phyloP scores from a whole-genome alignment of 2,329 filamentous ascomycete species.

The Kalmusia sp. region DNA sequence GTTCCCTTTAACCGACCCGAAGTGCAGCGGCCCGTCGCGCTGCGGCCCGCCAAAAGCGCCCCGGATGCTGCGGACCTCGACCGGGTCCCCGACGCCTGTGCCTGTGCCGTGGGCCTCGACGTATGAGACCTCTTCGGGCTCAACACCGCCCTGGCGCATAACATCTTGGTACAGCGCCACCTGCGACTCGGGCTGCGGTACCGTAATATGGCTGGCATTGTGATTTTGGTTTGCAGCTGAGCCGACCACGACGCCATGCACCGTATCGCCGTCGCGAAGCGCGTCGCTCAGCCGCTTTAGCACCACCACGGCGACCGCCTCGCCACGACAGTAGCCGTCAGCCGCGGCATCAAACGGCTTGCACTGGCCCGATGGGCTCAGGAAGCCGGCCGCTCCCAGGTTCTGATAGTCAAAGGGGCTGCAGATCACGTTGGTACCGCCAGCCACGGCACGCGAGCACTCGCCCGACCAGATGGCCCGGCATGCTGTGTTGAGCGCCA shows the following conservation, averaged over 20 bases:
- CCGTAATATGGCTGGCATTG: constrained; percentile 12
- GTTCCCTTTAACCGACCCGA: constrained; percentile 43
- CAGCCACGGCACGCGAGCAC: constrained; percentile 41
- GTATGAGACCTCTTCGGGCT: constrained; percentile 9
- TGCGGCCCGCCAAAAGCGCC: constrained; percentile 17
- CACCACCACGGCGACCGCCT: constrained; percentile 56
- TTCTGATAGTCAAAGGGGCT: constrained; percentile 39
- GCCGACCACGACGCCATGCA: constrained; percentile 52
- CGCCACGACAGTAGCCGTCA: constrained; percentile 63
- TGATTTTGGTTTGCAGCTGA: constrained; percentile 16
- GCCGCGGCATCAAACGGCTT: constrained; percentile 40
- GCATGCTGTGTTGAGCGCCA: constrained; percentile 40
- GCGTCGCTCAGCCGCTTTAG: constrained; percentile 60
- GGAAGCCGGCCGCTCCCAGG: constrained; percentile 48
- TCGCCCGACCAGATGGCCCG: constrained; percentile 35
- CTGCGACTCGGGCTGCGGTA: constrained; percentile 13
- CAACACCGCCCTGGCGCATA: not conserved
- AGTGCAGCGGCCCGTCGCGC: constrained; percentile 7
- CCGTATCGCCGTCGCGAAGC: constrained; percentile 55
- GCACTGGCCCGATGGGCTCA: constrained; percentile 49
- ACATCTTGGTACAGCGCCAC: constrained; percentile 14
- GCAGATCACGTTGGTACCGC: constrained; percentile 44
- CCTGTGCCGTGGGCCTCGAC: constrained; percentile 27
- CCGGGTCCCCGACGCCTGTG: constrained; percentile 27
- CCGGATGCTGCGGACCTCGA: constrained; percentile 27